These are phyloP conservation scores for Nannizziopsis arthrosporioides DNA, from an alignment of 2,329 filamentous ascomycete species.

Conservation along the genomic window DNA sequence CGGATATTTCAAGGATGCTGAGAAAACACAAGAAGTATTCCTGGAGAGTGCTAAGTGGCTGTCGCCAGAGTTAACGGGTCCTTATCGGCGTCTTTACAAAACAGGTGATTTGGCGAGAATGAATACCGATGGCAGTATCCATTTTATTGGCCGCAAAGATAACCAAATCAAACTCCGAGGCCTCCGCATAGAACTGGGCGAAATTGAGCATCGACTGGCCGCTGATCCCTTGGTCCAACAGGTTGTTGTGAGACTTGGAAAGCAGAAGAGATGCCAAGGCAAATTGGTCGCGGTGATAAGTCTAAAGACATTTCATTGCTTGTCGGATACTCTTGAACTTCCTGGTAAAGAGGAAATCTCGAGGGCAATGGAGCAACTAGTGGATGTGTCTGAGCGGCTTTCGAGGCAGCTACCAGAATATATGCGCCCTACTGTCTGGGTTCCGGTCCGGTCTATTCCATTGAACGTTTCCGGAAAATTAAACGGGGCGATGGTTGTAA, in stretches of 20 bases:
- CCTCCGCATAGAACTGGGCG: constrained; percentile 70
- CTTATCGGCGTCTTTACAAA: constrained; percentile 14
- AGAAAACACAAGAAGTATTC: constrained; percentile 16
- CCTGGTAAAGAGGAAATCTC: not conserved
- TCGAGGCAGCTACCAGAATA: constrained; percentile 32
- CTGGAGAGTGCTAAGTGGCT: constrained; percentile 17
- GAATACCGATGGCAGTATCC: constrained; percentile 12
- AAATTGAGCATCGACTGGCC: constrained; percentile 61
- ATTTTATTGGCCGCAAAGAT: constrained; percentile 20
- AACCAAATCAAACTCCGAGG: constrained; percentile 71
- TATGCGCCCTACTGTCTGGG: constrained; percentile 38
- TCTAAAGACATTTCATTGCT: not conserved
- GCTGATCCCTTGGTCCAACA: constrained; percentile 24
- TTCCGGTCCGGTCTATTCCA: constrained; percentile 35
- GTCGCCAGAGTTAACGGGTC: not conserved
- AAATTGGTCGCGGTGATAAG: constrained; percentile 25
- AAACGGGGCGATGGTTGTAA: constrained; percentile 29
- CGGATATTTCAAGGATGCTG: constrained; percentile 25
- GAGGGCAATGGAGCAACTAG: not conserved
- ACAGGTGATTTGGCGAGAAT: constrained; percentile 20
- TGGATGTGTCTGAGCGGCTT: constrained; percentile 16
- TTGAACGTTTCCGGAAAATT: constrained; percentile 37
- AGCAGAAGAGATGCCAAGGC: constrained; percentile 24
- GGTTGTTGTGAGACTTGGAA: constrained; percentile 26
- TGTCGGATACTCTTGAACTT: not conserved